Conservation (phyloP, 257 asterid genomes). For the Salvia hispanica region DNA sequence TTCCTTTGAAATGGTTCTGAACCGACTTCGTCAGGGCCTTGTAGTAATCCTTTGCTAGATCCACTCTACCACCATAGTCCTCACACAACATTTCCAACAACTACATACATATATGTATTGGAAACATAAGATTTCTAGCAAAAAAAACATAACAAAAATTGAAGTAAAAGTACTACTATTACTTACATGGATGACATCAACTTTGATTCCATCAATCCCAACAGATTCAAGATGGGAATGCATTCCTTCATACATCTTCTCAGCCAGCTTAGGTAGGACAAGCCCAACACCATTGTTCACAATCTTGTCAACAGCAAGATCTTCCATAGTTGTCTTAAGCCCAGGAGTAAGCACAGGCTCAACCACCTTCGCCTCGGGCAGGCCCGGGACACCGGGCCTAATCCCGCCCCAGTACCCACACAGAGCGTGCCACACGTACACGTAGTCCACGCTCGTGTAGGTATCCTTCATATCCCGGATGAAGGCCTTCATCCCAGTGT, state of each 20-base stretch:
- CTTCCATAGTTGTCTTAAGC: slow-evolving; percentile 84
- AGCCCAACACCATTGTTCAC: slow-evolving; percentile 88
- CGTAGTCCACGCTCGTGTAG: slow-evolving; percentile 65
- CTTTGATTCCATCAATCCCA: slow-evolving; percentile 94
- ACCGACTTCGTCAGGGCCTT: slow-evolving; percentile 69
- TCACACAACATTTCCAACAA: slow-evolving; percentile 86
- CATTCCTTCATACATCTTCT: slow-evolving; percentile 71
- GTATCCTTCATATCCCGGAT: slow-evolving; percentile 64
- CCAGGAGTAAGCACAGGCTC: slow-evolving; percentile 78
- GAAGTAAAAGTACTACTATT: not conserved
- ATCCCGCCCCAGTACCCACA: slow-evolving; percentile 99
- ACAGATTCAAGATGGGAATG: slow-evolving; percentile 83
- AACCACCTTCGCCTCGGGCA: slow-evolving; percentile 68
- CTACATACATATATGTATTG: slow-evolving; percentile 40
- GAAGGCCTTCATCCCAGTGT: slow-evolving; percentile 80
- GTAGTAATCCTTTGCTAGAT: slow-evolving; percentile 82
- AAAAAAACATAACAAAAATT: not conserved
- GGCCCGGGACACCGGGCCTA: slow-evolving; percentile 52
- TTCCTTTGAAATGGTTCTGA: slow-evolving; percentile 83
- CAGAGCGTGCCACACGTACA: slow-evolving; percentile 93
- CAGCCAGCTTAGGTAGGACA: slow-evolving; percentile 75
- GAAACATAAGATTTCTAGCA: not conserved
- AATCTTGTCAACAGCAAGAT: slow-evolving; percentile 87
- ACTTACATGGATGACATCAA: slow-evolving; percentile 86
- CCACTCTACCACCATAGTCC: slow-evolving; percentile 89